Evolutionary conservation across 164 flowering plant genomes (phyloP), one percentile per base, ranked within the genome.

Genomic region (Kalanchoe fedtschenkoi): DNA sequence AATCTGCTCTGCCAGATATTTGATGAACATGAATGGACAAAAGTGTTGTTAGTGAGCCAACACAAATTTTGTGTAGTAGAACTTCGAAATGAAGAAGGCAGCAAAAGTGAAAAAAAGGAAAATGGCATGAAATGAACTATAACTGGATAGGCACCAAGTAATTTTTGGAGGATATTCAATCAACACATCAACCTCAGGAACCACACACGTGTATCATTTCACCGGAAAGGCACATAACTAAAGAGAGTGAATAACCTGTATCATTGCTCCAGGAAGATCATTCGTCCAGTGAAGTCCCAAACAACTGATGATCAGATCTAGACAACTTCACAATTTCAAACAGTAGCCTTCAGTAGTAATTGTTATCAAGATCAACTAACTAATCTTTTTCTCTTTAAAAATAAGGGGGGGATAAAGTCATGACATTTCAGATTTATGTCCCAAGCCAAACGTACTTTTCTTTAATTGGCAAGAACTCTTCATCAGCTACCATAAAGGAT

Each of bases 191-290:
- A 24, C 21, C n/a, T 26, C 56, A 11, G 32, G 14, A 51, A n/a
- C n/a, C 32, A 51, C 5, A 51, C 33, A 11, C 14, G 26, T 51
- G 56, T 26, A 15, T 51, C 30, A 15, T 29, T 19, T 1, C 56
- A 24, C 13, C 39, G 3, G 17, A 17, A 51, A 24, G 32, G 24
- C 3, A 26, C 1, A 51, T 17, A 3, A 17, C 32, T 2, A 51
- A 10, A 19, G 21, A 43, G 24, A 43, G 51, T 11, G 2, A 13
- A 51, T 26, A 51, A 84, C 96, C 83, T 91, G 96, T 69, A 89
- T 92, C 98, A 92, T 92, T 54, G 96, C 96, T 61, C 98, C 98
- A 11, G 97, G 97, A 71, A 93, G 92, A 86, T 93, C 98, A 77
- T 93, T 89, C 58, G 96, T 86, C 98, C 98, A 92, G 64, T 92